Evolutionary conservation across 2,329 filamentous ascomycete genomes (phyloP), one percentile per base, ranked within the genome.

Genomic region (Sporothrix brasiliensis): DNA sequence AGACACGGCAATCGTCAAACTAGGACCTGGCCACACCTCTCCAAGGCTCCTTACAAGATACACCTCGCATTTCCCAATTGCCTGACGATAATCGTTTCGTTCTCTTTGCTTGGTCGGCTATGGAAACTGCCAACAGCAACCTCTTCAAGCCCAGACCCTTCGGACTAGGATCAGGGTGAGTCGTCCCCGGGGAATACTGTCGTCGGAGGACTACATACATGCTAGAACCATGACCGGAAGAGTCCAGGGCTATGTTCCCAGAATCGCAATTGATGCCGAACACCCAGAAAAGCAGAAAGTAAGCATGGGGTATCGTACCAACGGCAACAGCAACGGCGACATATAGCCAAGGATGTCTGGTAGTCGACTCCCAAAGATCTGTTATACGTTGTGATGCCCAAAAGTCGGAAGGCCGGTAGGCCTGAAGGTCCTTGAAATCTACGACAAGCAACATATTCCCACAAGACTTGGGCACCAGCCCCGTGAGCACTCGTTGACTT

Each of bases 201-300:
- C n/a, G n/a, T n/a, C n/a, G n/a, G n/a, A n/a, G n/a, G n/a, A n/a
- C n/a, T n/a, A n/a, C n/a, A n/a, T n/a, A n/a, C n/a, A n/a, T n/a
- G n/a, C n/a, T n/a, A n/a, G n/a, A n/a, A n/a, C n/a, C n/a, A n/a
- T n/a, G n/a, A n/a, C n/a, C n/a, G n/a, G n/a, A n/a, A n/a, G n/a
- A n/a, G n/a, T n/a, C n/a, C n/a, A n/a, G n/a, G n/a, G n/a, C n/a
- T n/a, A n/a, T n/a, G n/a, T n/a, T n/a, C 44, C 13, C 27, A 34
- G 60, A 65, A 65, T 50, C 50, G 60, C 60, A 65, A 24, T 30
- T 65, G 34, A 50, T 65, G 60, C 44, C 44, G 60, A 65, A 61
- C 41, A n/a, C n/a, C 56, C 44, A 60, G 39, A 44, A 10, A 47
- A 50, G 7, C 7, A 21, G 41, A 50, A 65, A 65, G 34, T 44